Conservation (phyloP, 805 yeast genomes). For the Pichia insulana region DNA sequence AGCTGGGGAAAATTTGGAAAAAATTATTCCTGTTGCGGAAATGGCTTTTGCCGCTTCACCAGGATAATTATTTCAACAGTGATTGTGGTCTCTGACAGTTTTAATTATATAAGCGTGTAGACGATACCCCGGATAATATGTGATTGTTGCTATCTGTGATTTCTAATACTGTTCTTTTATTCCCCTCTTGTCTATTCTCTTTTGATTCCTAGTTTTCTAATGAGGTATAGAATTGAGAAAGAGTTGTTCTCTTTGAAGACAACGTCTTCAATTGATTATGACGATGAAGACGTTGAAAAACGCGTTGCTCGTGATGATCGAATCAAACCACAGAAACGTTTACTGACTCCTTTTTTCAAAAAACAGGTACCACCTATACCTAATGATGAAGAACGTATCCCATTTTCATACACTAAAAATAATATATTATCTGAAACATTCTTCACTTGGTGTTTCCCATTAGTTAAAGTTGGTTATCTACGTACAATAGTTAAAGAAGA, state of each 20-base stretch:
- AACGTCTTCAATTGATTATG: slow-evolving; percentile 2
- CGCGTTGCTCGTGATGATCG: slow-evolving; percentile 14
- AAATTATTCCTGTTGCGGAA: too few relatives aligned
- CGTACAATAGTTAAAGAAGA: slow-evolving; percentile 64
- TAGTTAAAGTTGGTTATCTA: slow-evolving; percentile 58
- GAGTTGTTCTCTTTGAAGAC: slow-evolving; percentile 3
- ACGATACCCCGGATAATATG: too few relatives aligned
- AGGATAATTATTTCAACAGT: too few relatives aligned
- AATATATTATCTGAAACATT: slow-evolving; percentile 36
- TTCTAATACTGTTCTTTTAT: too few relatives aligned
- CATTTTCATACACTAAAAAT: slow-evolving; percentile 36
- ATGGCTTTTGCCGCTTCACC: too few relatives aligned
- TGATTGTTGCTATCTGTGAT: too few relatives aligned
- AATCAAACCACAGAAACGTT: slow-evolving; percentile 26
- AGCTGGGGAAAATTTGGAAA: too few relatives aligned
- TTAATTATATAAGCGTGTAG: too few relatives aligned
- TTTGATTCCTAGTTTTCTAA: not conserved
- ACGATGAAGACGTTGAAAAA: slow-evolving; percentile 14
- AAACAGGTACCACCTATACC: slow-evolving; percentile 45
- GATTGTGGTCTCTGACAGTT: too few relatives aligned
- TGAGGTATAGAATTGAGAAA: not conserved
- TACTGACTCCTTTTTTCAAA: slow-evolving; percentile 26
- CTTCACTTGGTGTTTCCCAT: slow-evolving; percentile 62
- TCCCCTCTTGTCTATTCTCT: too few relatives aligned
- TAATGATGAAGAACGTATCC: slow-evolving; percentile 37